Evolutionary conservation across 495 filamentous ascomycete species (phyloP).

Genomic region (Penicillium cinerascens): DNA sequence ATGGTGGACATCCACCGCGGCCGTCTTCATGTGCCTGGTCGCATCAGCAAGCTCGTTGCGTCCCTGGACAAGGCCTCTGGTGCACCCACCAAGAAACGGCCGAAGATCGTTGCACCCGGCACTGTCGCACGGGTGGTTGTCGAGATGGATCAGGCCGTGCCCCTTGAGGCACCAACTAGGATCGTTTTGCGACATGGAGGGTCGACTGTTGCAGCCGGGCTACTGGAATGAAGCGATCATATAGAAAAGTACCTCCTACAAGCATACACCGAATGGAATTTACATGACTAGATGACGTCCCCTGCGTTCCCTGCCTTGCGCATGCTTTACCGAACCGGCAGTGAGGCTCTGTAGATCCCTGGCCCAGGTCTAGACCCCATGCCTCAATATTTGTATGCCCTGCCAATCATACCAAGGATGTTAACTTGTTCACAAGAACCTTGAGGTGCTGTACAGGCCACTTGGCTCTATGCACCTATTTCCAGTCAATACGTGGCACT

Average conservation of each 20-base stretch:
- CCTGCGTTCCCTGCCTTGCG: neutral
- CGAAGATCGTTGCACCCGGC: conserved; percentile 73
- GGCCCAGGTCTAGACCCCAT: conserved; percentile 7
- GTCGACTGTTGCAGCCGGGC: conserved; percentile 79
- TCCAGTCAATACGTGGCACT: neutral
- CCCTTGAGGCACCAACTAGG: conserved; percentile 71
- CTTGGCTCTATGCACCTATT: neutral
- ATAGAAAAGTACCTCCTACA: neutral
- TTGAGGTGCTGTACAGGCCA: neutral
- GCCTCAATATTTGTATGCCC: conserved; percentile 1
- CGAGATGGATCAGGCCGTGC: conserved; percentile 69
- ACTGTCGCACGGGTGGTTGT: conserved; percentile 64
- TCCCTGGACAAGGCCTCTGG: conserved; percentile 74
- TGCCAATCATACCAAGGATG: neutral
- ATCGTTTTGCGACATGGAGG: conserved; percentile 80
- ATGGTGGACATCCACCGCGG: conserved; percentile 84
- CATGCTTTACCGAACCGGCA: neutral
- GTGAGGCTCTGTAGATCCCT: conserved; percentile 18
- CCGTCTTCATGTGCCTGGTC: conserved; percentile 72
- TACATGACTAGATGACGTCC: neutral
- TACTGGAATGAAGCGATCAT: conserved; percentile 58
- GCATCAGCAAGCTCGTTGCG: conserved; percentile 64
- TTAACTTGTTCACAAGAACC: neutral
- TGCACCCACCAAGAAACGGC: conserved; percentile 70
- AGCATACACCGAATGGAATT: neutral